Conservation (phyloP, 495 filamentous ascomycete species). For the Talaromyces ruber region DNA sequence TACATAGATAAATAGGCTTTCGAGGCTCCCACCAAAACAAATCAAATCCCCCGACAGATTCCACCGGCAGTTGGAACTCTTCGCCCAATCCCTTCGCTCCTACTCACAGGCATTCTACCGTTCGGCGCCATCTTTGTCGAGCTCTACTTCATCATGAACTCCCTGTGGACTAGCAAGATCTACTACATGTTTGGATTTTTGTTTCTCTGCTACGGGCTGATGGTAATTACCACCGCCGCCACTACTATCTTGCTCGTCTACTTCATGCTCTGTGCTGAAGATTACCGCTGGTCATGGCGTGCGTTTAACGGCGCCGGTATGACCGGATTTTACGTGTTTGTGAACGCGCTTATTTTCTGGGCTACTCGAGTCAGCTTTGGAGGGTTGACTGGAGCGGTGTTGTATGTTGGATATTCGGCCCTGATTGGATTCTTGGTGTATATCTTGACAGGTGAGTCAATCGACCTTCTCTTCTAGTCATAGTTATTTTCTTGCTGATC, state of each 20-base stretch:
- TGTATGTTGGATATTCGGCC: slow-evolving; percentile 89
- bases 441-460: slow-evolving; percentile 75
- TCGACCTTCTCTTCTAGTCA: background rate
- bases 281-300: slow-evolving; percentile 99
- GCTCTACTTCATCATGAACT: slow-evolving; percentile 97
- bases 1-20: slow-evolving; percentile 32
- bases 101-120: slow-evolving; percentile 83
- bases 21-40: slow-evolving; percentile 79
- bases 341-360: slow-evolving; percentile 84
- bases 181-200: slow-evolving; percentile 99
- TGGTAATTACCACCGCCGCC: slow-evolving; percentile 91
- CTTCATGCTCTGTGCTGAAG: slow-evolving; percentile 88
- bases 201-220: slow-evolving; percentile 93
- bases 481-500: background rate
- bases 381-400: slow-evolving; percentile 72
- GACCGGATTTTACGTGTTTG: slow-evolving; percentile 82
- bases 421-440: slow-evolving; percentile 88
- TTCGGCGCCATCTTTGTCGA: slow-evolving; percentile 97
- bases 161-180: slow-evolving; percentile 93
- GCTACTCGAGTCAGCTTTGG: slow-evolving; percentile 74
- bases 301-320: slow-evolving; percentile 83
- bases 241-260: slow-evolving; percentile 91
- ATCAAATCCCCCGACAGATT: slow-evolving; percentile 96
- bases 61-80: slow-evolving; percentile 75
- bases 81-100: slow-evolving; percentile 74